phyloP scores from a whole-genome alignment of 495 filamentous ascomycete genomes.

The Tetracladium marchalianum region DNA sequence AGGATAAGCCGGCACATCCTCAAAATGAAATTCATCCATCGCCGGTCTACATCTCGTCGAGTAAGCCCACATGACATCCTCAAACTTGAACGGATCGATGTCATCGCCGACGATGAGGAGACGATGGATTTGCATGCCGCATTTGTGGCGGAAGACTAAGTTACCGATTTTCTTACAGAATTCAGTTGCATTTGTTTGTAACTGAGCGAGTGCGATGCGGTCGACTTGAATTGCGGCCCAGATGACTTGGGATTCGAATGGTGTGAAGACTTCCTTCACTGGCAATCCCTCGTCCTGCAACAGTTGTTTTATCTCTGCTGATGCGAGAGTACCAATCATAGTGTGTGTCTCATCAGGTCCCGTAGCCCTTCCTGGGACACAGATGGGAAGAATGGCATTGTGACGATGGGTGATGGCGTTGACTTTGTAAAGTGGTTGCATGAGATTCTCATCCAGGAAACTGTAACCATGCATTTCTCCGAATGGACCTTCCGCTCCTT shows the following conservation, averaged over 20 bases:
- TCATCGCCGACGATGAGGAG: conserved; percentile 30
- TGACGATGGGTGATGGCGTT: conserved; percentile 33
- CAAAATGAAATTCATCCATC: conserved; percentile 27
- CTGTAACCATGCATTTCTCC: conserved; percentile 30
- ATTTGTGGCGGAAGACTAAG: conserved; percentile 28
- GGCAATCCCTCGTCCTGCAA: conserved; percentile 27
- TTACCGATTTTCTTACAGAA: conserved; percentile 24
- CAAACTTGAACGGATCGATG: conserved; percentile 22
- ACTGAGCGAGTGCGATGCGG: conserved; percentile 20
- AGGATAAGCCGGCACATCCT: conserved; percentile 29
- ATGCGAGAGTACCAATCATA: conserved; percentile 29
- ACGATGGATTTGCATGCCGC: conserved; percentile 29
- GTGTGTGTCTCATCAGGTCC: conserved; percentile 21
- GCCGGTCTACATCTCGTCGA: conserved; percentile 30
- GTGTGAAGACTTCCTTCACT: conserved; percentile 27
- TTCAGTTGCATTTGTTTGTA: conserved; percentile 24
- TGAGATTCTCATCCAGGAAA: conserved; percentile 24
- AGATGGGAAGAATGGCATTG: conserved; percentile 30
- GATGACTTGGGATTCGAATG: conserved; percentile 31
- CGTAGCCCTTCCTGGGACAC: conserved; percentile 22
- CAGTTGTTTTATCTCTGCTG: conserved; percentile 30
- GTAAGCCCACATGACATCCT: conserved; percentile 34
- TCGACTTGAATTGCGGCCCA: conserved; percentile 32
- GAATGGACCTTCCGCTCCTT: conserved; percentile 27
- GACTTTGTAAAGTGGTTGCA: conserved; percentile 25